These are phyloP conservation scores for Amanita rimosa DNA, from an alignment of 768 basidiomycete genomes.

Conservation along the genomic window DNA sequence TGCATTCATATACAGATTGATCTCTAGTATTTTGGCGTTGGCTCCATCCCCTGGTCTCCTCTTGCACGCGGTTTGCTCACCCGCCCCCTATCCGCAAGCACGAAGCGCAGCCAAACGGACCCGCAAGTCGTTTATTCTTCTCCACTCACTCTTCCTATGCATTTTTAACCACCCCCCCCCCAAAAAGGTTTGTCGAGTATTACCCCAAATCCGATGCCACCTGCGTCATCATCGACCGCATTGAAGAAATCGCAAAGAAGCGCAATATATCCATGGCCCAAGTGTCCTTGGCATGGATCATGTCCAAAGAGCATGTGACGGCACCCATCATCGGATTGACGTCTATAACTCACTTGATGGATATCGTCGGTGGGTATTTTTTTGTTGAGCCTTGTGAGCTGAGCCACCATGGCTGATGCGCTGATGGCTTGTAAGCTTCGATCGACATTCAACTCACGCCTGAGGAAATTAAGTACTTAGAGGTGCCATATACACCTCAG, in stretches of 20 bases:
- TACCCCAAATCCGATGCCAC: background rate
- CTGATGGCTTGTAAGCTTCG: background rate
- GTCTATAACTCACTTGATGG: conserved; percentile 26
- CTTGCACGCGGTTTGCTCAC: background rate
- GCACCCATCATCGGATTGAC: conserved; percentile 52
- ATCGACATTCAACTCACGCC: background rate
- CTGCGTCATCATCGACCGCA: conserved; percentile 17
- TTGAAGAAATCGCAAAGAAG: conserved; percentile 45
- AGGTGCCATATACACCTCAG: background rate
- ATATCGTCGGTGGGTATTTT: conserved; percentile 29
- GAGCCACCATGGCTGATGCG: too few species aligned
- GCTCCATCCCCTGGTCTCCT: conserved; percentile 22
- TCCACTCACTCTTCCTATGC: background rate
- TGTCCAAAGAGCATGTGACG: conserved; percentile 33
- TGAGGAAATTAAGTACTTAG: conserved; percentile 3
- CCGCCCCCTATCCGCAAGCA: conserved; percentile 20
- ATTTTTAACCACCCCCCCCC: background rate
- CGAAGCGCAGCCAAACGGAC: background rate
- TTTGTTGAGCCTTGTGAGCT: too few species aligned
- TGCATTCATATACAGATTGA: background rate
- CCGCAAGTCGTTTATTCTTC: background rate
- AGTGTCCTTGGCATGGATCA: conserved; percentile 40
- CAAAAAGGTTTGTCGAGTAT: background rate
- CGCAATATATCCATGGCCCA: conserved; percentile 46
- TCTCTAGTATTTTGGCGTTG: conserved; percentile 36